Evolutionary conservation across 1,284 basidiomycete species (phyloP).

Genomic region (Xerocomus minutiporus): DNA sequence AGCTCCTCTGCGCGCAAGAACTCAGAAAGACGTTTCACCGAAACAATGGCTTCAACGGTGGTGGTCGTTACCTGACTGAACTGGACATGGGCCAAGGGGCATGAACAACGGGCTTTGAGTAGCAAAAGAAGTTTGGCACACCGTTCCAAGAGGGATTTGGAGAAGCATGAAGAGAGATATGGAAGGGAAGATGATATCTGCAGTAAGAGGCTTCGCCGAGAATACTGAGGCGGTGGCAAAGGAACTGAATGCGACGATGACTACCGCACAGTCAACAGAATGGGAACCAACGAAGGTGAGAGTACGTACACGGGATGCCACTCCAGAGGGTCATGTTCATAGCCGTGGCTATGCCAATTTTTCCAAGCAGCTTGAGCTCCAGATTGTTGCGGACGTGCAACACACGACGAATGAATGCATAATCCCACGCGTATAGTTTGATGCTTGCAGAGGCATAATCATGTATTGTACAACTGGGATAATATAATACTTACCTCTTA

Average conservation of each 20-base stretch:
- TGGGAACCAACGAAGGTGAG: conserved; percentile 49
- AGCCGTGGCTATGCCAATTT: conserved; percentile 73
- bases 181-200: conserved; percentile 91
- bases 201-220: conserved; percentile 72
- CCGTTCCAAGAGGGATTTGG: conserved; percentile 85
- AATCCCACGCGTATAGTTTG: conserved; percentile 85
- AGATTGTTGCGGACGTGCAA: conserved; percentile 78
- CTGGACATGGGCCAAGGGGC: conserved; percentile 31
- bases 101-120: conserved; percentile 45
- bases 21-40: conserved; percentile 71
- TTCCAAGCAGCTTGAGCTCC: conserved; percentile 77
- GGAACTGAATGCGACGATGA: conserved; percentile 84
- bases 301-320: conserved; percentile 54
- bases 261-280: conserved; percentile 40
- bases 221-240: conserved; percentile 78
- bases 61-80: conserved; percentile 70
- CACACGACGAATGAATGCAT: conserved; percentile 75
- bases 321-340: conserved; percentile 60
- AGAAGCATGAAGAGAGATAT: conserved; percentile 91
- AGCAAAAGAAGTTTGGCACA: conserved; percentile 26
- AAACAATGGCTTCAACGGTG: conserved; percentile 83
- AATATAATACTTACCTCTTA: conserved; percentile 52
- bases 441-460: conserved; percentile 41
- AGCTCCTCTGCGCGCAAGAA: conserved; percentile 82
- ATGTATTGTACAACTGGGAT: background rate